phyloP scores from a whole-genome alignment of 148 eudicot species.

The Beta vulgaris region DNA sequence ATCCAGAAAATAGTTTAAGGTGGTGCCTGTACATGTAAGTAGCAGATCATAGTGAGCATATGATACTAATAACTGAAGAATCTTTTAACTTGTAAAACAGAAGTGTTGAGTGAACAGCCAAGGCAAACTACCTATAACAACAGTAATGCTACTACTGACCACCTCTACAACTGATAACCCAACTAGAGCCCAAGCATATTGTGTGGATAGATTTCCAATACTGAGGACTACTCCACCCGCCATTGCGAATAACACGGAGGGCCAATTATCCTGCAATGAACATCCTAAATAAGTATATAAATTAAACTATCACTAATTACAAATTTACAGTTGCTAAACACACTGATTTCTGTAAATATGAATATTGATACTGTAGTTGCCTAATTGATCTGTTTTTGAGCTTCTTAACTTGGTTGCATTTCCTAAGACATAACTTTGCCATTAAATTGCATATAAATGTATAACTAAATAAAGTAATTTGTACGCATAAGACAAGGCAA shows the following conservation, averaged over 20 bases:
- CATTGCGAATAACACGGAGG: constrained; percentile 77
- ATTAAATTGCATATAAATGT: too few relatives aligned
- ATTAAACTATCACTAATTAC: constrained; percentile 7
- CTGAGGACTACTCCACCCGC: constrained; percentile 78
- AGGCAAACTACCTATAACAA: constrained; percentile 58
- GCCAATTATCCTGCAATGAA: constrained; percentile 73
- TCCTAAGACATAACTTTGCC: too few relatives aligned
- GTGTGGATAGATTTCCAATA: constrained; percentile 71
- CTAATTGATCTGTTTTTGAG: too few relatives aligned
- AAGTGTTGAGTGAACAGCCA: constrained; percentile 5
- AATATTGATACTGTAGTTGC: too few relatives aligned
- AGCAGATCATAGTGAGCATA: constrained; percentile 9
- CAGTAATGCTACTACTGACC: constrained; percentile 71
- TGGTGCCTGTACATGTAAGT: constrained; percentile 48
- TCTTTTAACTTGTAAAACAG: too few relatives aligned
- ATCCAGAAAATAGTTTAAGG: constrained; percentile 80
- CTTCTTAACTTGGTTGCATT: too few relatives aligned
- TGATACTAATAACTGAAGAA: too few relatives aligned
- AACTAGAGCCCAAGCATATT: constrained; percentile 85
- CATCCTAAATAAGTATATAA: not conserved
- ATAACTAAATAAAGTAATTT: too few relatives aligned
- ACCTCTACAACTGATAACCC: constrained; percentile 79
- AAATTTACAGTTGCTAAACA: too few relatives aligned
- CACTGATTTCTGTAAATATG: too few relatives aligned
- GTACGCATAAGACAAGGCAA: too few relatives aligned